Conservation (phyloP, 2,329 filamentous ascomycete genomes). For the Venturiaceae sp. region DNA sequence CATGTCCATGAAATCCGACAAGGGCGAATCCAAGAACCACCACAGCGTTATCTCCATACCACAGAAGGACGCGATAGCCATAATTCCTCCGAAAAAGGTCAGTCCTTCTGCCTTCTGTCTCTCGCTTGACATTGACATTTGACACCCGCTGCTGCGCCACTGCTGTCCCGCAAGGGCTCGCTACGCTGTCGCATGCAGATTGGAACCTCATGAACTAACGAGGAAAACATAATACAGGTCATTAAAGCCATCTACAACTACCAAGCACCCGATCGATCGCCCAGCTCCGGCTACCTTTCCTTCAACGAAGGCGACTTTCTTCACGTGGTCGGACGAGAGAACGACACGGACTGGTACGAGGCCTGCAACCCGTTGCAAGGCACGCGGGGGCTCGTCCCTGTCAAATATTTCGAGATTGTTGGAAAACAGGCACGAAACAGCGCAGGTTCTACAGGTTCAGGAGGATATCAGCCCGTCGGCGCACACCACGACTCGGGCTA, state of each 20-base stretch:
- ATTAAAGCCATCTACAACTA: slow-evolving; percentile 97
- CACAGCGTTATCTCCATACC: slow-evolving; percentile 58
- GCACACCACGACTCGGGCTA: slow-evolving; percentile 89
- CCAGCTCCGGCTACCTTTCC: slow-evolving; percentile 58
- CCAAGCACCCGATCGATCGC: slow-evolving; percentile 54
- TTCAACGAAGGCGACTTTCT: slow-evolving; percentile 97
- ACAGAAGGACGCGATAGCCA: slow-evolving; percentile 78
- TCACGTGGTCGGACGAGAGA: slow-evolving; percentile 91
- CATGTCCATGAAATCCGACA: slow-evolving; percentile 84
- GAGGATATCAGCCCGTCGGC: slow-evolving; percentile 25
- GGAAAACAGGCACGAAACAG: slow-evolving; percentile 90
- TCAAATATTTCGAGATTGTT: slow-evolving; percentile 85
- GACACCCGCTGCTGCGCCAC: background rate
- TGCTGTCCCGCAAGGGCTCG: background rate
- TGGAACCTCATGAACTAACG: background rate
- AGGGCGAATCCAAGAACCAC: slow-evolving; percentile 56
- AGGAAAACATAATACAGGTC: slow-evolving; percentile 49
- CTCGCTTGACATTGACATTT: slow-evolving; percentile 5
- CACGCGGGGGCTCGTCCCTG: slow-evolving; percentile 84
- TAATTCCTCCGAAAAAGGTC: slow-evolving; percentile 90
- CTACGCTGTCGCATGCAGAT: background rate
- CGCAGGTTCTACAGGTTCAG: slow-evolving; percentile 35
- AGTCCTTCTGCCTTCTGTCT: slow-evolving; percentile 18
- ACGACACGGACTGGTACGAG: slow-evolving; percentile 95
- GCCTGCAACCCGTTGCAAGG: slow-evolving; percentile 90